Conservation (phyloP, 2,329 filamentous ascomycete species). For the Colletotrichum trifolii region DNA sequence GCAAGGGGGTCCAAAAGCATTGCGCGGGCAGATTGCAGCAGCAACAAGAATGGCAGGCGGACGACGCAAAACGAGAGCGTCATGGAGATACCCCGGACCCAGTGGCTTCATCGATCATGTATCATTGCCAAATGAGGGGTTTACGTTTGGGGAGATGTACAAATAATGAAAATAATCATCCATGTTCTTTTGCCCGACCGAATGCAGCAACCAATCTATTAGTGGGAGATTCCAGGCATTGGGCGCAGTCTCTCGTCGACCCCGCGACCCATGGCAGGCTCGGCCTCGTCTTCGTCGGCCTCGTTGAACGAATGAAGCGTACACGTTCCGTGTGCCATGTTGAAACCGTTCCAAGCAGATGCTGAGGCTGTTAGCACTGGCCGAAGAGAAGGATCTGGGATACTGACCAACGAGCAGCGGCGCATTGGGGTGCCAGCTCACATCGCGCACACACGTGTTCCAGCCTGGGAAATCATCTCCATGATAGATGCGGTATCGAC, state of each 20-base stretch:
- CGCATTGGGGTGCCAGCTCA: conserved; percentile 88
- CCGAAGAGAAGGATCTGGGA: not conserved
- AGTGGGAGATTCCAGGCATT: not conserved
- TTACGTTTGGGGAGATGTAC: conserved; percentile 31
- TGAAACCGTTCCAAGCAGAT: conserved; percentile 84
- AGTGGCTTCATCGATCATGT: conserved; percentile 35
- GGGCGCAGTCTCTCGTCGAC: conserved; percentile 70
- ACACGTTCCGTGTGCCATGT: conserved; percentile 78
- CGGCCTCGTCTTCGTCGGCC: conserved; percentile 72
- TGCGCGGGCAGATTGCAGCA: conserved; percentile 22
- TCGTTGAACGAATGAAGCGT: conserved; percentile 84
- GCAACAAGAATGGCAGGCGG: conserved; percentile 6
- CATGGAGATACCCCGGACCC: conserved; percentile 33
- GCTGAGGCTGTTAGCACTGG: conserved; percentile 58
- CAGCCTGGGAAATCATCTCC: conserved; percentile 68
- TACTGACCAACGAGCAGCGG: conserved; percentile 77
- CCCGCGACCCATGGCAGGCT: conserved; percentile 66
- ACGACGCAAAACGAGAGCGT: conserved; percentile 11
- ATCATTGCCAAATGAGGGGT: conserved; percentile 36
- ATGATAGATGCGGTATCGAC: conserved; percentile 66
- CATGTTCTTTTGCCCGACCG: conserved; percentile 3
- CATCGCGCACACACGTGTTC: conserved; percentile 86
- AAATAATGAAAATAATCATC: conserved; percentile 36
- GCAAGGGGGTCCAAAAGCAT: conserved; percentile 26
- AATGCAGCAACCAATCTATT: not conserved